Percentiles rank a stretch among this genome's conserved stretches.
Conservation (phyloP, 148 eudicot species). For the Nepenthes mirabilis region DNA sequence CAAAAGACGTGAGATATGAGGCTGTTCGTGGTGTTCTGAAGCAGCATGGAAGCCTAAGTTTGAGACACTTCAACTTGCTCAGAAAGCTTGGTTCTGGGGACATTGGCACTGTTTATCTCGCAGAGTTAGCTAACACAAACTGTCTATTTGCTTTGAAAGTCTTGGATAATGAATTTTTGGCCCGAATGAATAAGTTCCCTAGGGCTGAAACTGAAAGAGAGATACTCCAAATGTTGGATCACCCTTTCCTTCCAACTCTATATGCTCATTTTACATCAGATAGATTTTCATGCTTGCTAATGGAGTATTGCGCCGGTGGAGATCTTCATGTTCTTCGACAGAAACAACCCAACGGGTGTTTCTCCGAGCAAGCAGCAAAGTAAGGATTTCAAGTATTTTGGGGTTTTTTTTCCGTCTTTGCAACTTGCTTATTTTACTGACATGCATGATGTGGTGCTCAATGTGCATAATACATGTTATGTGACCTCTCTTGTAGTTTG, state of each 20-base stretch:
- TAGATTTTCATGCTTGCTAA: constrained; percentile 63
- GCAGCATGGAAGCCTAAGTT: constrained; percentile 31
- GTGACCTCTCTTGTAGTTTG: too few species aligned
- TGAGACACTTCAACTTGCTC: constrained; percentile 60
- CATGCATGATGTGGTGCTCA: too few species aligned
- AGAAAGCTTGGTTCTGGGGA: constrained; percentile 79
- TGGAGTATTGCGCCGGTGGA: constrained; percentile 87
- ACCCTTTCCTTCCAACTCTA: constrained; percentile 86
- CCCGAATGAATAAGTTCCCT: constrained; percentile 41
- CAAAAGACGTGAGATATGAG: constrained; percentile 71
- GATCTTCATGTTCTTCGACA: constrained; percentile 81
- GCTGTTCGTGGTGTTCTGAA: constrained; percentile 33
- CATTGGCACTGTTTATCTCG: constrained; percentile 71
- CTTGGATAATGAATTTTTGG: constrained; percentile 70
- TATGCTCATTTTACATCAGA: constrained; percentile 65
- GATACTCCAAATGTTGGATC: constrained; percentile 72
- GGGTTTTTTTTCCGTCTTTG: neutral
- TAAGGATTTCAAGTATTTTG: constrained; percentile 11
- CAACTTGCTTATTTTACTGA: neutral
- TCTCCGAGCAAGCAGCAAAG: constrained; percentile 78
- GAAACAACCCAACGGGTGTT: constrained; percentile 50
- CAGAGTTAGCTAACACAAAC: constrained; percentile 44
- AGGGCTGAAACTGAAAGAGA: constrained; percentile 74
- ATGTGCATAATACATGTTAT: too few species aligned
- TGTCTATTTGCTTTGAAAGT: constrained; percentile 85